These are phyloP conservation scores for Camillea tinctor DNA, from an alignment of 2,329 filamentous ascomycete species.

Conservation along the genomic window DNA sequence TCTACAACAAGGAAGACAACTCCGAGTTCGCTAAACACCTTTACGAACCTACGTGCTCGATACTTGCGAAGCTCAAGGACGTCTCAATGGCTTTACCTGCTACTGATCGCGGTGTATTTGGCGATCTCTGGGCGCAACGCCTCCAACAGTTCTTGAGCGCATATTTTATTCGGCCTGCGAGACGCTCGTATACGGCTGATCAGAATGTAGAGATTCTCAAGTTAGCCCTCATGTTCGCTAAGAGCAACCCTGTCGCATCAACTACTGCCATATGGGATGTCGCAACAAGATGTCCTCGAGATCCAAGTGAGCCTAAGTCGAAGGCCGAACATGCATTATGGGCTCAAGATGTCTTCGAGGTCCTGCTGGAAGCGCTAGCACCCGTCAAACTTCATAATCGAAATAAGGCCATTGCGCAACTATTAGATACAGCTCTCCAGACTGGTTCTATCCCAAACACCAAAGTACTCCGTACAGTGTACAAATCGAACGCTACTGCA, in stretches of 20 bases:
- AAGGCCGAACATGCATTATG: constrained; percentile 31
- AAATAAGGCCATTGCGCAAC: constrained; percentile 27
- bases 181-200: constrained; percentile 45
- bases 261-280: constrained; percentile 43
- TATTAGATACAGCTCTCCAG: constrained; percentile 36
- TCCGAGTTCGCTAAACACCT: constrained; percentile 49
- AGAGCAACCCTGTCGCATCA: constrained; percentile 35
- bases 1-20: constrained; percentile 48
- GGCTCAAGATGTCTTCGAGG: constrained; percentile 26
- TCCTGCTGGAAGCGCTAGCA: constrained; percentile 21
- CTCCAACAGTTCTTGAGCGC: constrained; percentile 49
- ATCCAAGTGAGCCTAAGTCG: constrained; percentile 28
- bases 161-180: constrained; percentile 52
- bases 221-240: constrained; percentile 40
- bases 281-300: constrained; percentile 26
- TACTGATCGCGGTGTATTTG: constrained; percentile 24
- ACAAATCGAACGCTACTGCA: constrained; percentile 26
- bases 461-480: constrained; percentile 32
- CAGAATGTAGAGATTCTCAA: constrained; percentile 42
- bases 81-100: constrained; percentile 20
- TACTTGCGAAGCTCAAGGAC: constrained; percentile 42
- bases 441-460: constrained; percentile 35
- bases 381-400: constrained; percentile 15
- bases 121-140: constrained; percentile 44
- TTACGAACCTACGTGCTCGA: constrained; percentile 38